Evolutionary conservation across 805 yeast genomes (phyloP), one percentile per base, ranked within the genome.

Genomic region (Schwanniomyces polymorphus): DNA sequence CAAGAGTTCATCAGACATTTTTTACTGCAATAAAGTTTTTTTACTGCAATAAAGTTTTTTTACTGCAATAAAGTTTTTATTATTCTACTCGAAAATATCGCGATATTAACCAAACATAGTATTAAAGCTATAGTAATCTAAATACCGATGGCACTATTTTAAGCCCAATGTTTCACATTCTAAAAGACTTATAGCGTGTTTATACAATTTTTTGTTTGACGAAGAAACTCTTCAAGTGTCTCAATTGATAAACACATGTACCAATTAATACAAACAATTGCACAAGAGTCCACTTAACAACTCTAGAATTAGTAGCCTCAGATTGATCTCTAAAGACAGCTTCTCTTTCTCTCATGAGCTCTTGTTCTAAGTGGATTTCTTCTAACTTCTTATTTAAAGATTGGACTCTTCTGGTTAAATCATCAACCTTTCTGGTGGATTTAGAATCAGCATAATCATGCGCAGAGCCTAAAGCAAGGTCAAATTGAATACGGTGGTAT

Each of bases 191-290:
- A 23, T 12, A 5, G 10, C 7, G 16, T 14, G 21, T 27, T 67
- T 73, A 88, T 16, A 90, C 84, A 49, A 89, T 81, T 72, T 91
- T 91, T 63, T 90, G 96, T 70, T 89, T 90, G 50, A 88, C 85
- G 63, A 90, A 90, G 79, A 90, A 89, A 37, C 83, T 68, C 68
- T 86, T 86, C 69, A 91, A 78, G 59, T 87, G 91, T 45, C 77
- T 76, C 64, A 91, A 68, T 70, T 91, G 97, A 77, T 88, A 81
- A 35, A 75, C 76, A 57, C 97, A 87, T 7, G 91, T 83, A 12
- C 74, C 79, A 8, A 79, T 75, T 55, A 91, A 75, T 1, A 86
- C 89, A 18, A 81, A 23, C 41, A 88, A 62, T 70, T 91, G 97
- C 41, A 87, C 61, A 42, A 88, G 54, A 10, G 94, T 81, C 91